A percentile compares a stretch with the other conserved stretches of the same genome.
Evolutionary conservation across 169 alveolate species (phyloP).

Genomic region (Fabrea salina): DNA sequence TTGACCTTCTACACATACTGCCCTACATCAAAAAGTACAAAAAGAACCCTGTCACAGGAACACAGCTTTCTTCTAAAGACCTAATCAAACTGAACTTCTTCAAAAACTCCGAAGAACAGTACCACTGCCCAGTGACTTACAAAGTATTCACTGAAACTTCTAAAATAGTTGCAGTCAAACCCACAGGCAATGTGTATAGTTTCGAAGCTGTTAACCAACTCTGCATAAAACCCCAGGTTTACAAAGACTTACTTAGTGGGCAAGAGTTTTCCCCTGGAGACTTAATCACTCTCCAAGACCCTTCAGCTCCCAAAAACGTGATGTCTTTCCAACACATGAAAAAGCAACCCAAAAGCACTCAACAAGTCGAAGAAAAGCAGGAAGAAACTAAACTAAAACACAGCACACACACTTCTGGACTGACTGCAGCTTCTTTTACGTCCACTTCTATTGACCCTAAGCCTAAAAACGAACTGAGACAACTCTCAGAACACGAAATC

Average conservation of each 20-base stretch:
- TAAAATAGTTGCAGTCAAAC: conserved; percentile 66
- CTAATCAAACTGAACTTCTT: conserved; percentile 57
- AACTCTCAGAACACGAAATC: conserved; percentile 61
- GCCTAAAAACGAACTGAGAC: conserved; percentile 38
- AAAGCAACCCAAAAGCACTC: conserved; percentile 32
- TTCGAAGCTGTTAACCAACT: conserved; percentile 57
- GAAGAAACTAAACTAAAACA: conserved; percentile 39
- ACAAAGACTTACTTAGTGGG: conserved; percentile 57
- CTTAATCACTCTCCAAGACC: conserved; percentile 50
- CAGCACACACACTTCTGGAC: conserved; percentile 44
- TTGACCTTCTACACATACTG: conserved; percentile 54
- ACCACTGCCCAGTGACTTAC: conserved; percentile 70
- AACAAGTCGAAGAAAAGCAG: conserved; percentile 19
- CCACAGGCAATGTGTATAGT: conserved; percentile 71
- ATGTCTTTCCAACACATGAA: conserved; percentile 21
- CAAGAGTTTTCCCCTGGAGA: conserved; percentile 45
- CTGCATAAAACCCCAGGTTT: conserved; percentile 53
- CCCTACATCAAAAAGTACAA: conserved; percentile 67
- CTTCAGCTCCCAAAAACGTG: conserved; percentile 39
- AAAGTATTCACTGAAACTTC: conserved; percentile 66
- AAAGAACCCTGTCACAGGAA: conserved; percentile 68
- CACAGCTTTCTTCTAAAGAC: conserved; percentile 54
- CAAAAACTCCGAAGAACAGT: conserved; percentile 65
- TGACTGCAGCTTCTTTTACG: conserved; percentile 48
- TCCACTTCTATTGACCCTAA: conserved; percentile 34